Evolutionary conservation across 306 rosid species (phyloP).

Genomic region (Begonia fuchsioides): DNA sequence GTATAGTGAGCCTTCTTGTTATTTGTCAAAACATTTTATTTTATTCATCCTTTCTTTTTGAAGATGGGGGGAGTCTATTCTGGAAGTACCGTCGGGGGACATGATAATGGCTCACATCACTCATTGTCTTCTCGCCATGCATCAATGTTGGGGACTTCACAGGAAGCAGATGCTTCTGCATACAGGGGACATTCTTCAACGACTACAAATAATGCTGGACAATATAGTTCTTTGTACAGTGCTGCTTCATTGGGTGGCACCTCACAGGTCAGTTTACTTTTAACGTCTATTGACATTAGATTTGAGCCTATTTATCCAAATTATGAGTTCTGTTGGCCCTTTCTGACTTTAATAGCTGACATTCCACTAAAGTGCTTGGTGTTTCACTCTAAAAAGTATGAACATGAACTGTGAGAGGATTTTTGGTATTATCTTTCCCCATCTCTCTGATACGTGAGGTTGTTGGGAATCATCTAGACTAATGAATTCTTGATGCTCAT

Average conservation of each 20-base stretch:
- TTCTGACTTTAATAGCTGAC: too few species aligned
- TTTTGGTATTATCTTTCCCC: too few species aligned
- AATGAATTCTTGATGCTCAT: too few species aligned
- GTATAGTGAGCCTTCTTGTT: too few species aligned
- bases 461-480: too few species aligned
- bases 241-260: constrained; percentile 54
- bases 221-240: constrained; percentile 78
- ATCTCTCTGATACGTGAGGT: too few species aligned
- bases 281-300: neutral
- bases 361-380: too few species aligned
- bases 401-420: too few species aligned
- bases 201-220: constrained; percentile 72
- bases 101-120: constrained; percentile 51
- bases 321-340: too few species aligned
- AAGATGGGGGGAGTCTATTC: constrained; percentile 63
- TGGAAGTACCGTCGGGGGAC: constrained; percentile 65
- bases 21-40: neutral
- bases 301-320: too few species aligned
- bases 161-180: constrained; percentile 59
- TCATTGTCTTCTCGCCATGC: constrained; percentile 71
- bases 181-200: constrained; percentile 58
- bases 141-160: constrained; percentile 50
- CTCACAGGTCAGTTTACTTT: constrained; percentile 39
- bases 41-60: constrained; percentile 10
- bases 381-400: too few species aligned